Evolutionary conservation across 2,329 filamentous ascomycete species (phyloP).

Genomic region (Colletotrichum nymphaeae): DNA sequence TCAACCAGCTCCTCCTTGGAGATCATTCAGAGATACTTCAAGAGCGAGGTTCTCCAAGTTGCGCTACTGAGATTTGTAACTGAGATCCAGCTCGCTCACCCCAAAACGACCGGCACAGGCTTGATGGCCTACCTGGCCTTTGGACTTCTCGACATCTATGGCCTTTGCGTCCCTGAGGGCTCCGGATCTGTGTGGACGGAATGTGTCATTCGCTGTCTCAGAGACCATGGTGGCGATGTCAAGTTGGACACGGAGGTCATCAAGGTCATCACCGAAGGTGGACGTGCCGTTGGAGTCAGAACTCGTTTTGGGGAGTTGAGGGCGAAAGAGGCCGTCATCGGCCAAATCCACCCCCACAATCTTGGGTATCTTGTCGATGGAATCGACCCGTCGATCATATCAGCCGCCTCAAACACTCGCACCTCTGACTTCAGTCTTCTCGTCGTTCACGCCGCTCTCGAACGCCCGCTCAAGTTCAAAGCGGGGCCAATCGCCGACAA

Average conservation of each 20-base stretch:
- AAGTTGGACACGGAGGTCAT: not conserved
- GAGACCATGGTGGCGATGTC: not conserved
- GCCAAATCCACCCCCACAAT: not conserved
- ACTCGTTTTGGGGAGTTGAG: not conserved
- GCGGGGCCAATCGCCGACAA: not conserved
- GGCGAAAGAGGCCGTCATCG: not conserved
- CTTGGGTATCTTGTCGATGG: not conserved
- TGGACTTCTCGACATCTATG: slow-evolving; percentile 7
- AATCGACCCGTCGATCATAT: not conserved
- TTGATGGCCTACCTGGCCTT: slow-evolving; percentile 13
- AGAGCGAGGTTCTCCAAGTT: not conserved
- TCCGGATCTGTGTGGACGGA: not conserved
- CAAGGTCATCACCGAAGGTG: not conserved
- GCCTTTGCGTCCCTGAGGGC: not conserved
- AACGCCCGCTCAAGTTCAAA: not conserved
- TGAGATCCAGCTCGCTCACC: slow-evolving; percentile 9
- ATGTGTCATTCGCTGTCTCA: not conserved
- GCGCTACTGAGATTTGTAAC: not conserved
- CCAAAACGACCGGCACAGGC: slow-evolving; percentile 1
- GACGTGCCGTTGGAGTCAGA: not conserved
- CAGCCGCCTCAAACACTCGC: not conserved
- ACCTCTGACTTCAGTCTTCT: not conserved
- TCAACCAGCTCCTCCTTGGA: not conserved
- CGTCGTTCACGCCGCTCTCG: not conserved
- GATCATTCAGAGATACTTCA: not conserved